Evolutionary conservation across 169 alveolate species (phyloP).

Genomic region (Cryptosporidium viatorum): DNA sequence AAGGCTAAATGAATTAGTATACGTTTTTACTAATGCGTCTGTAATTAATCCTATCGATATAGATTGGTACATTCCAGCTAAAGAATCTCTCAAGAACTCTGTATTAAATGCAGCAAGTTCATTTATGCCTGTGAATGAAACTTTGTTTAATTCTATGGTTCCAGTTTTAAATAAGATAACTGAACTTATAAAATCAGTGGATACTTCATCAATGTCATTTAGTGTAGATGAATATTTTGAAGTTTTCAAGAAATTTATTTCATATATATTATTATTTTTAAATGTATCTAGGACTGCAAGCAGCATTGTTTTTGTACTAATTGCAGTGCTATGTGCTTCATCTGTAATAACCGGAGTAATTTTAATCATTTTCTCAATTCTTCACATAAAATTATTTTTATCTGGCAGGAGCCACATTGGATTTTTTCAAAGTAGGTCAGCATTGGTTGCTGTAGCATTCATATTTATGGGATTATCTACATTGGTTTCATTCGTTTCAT

Average conservation of each 20-base stretch:
- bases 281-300: slow-evolving; percentile 25
- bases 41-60: slow-evolving; percentile 23
- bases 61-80: slow-evolving; percentile 48
- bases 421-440: slow-evolving; percentile 62
- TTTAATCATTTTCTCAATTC: slow-evolving; percentile 41
- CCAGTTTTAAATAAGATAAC: slow-evolving; percentile 16
- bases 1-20: slow-evolving; percentile 23
- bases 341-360: slow-evolving; percentile 14
- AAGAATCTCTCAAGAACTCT: background rate
- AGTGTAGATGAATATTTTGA: slow-evolving; percentile 41
- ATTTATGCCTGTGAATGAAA: slow-evolving; percentile 24
- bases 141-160: slow-evolving; percentile 34
- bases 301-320: slow-evolving; percentile 7
- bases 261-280: slow-evolving; percentile 23
- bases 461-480: slow-evolving; percentile 43
- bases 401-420: slow-evolving; percentile 60
- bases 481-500: slow-evolving; percentile 29
- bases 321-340: slow-evolving; percentile 8
- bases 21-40: slow-evolving; percentile 22
- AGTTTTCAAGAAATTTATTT: slow-evolving; percentile 22
- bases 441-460: slow-evolving; percentile 67
- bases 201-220: slow-evolving; percentile 36
- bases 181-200: background rate
- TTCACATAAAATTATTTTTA: slow-evolving; percentile 42
- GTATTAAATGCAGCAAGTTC: slow-evolving; percentile 30